Evolutionary conservation across 768 basidiomycete species (phyloP).

Genomic region (Lactarius sp.): DNA sequence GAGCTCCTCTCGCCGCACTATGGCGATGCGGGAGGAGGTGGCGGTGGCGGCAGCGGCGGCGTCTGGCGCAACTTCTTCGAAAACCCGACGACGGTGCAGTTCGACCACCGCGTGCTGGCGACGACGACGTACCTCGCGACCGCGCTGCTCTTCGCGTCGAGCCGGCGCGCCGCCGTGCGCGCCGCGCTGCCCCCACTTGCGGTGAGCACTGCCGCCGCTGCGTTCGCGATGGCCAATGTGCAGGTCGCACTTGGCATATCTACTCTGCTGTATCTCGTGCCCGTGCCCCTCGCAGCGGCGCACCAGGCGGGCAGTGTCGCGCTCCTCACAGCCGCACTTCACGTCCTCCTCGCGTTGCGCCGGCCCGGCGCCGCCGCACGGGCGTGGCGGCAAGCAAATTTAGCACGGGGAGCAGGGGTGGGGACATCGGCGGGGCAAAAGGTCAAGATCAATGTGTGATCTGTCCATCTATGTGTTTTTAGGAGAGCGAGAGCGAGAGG

Average conservation of each 20-base stretch:
- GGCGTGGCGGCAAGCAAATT: constrained; percentile 46
- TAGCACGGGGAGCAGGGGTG: neutral
- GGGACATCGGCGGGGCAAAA: neutral
- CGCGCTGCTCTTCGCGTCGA: constrained; percentile 55
- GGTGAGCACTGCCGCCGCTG: constrained; percentile 46
- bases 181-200: constrained; percentile 57
- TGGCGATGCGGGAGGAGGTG: constrained; percentile 36
- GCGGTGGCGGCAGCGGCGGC: constrained; percentile 68
- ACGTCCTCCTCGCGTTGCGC: constrained; percentile 66
- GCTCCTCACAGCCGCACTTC: constrained; percentile 77
- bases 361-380: constrained; percentile 62
- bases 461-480: neutral
- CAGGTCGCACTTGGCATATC: constrained; percentile 75
- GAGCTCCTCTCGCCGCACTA: constrained; percentile 81
- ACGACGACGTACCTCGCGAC: constrained; percentile 76
- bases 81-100: constrained; percentile 97
- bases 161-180: constrained; percentile 46
- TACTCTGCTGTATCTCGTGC: constrained; percentile 89
- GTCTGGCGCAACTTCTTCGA: constrained; percentile 94
- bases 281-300: constrained; percentile 83
- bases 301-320: constrained; percentile 96
- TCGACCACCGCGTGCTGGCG: constrained; percentile 93
- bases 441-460: neutral
- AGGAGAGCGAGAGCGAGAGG: neutral
- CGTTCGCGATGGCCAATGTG: constrained; percentile 76